Conservation (phyloP, 75 land plant species). For the Sequoia sempervirens region DNA sequence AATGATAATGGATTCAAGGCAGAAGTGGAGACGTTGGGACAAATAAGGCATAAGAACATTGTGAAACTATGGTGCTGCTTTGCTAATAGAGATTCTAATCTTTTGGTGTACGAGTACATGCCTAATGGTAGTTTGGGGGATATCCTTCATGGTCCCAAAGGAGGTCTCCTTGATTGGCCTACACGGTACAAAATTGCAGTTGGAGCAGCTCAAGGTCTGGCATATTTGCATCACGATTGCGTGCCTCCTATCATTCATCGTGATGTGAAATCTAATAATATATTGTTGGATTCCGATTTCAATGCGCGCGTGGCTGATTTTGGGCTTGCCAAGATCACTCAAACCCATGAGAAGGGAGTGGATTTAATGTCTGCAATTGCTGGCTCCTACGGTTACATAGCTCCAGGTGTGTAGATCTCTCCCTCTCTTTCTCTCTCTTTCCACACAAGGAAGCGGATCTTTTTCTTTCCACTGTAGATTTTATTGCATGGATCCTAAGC, state of each 20-base stretch:
- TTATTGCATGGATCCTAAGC: not conserved
- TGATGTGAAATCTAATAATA: slow-evolving; percentile 84
- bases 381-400: slow-evolving; percentile 91
- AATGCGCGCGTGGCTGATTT: slow-evolving; percentile 77
- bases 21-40: slow-evolving; percentile 79
- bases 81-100: slow-evolving; percentile 46
- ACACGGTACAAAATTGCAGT: slow-evolving; percentile 66
- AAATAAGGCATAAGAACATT: slow-evolving; percentile 82
- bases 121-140: slow-evolving; percentile 93
- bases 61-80: slow-evolving; percentile 83
- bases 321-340: slow-evolving; percentile 63
- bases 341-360: slow-evolving; percentile 17
- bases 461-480: not conserved
- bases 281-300: slow-evolving; percentile 58
- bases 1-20: slow-evolving; percentile 73
- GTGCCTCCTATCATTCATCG: slow-evolving; percentile 79
- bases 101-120: slow-evolving; percentile 88
- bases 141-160: slow-evolving; percentile 53
- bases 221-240: slow-evolving; percentile 86
- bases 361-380: slow-evolving; percentile 75
- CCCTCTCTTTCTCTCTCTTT: not conserved
- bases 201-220: slow-evolving; percentile 79
- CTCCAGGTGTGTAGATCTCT: slow-evolving; percentile 54
- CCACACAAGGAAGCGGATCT: not conserved
- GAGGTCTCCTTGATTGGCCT: slow-evolving; percentile 57